Evolutionary conservation across 345 rosid genomes (phyloP).

Genomic region (Cochlearia excelsa): DNA sequence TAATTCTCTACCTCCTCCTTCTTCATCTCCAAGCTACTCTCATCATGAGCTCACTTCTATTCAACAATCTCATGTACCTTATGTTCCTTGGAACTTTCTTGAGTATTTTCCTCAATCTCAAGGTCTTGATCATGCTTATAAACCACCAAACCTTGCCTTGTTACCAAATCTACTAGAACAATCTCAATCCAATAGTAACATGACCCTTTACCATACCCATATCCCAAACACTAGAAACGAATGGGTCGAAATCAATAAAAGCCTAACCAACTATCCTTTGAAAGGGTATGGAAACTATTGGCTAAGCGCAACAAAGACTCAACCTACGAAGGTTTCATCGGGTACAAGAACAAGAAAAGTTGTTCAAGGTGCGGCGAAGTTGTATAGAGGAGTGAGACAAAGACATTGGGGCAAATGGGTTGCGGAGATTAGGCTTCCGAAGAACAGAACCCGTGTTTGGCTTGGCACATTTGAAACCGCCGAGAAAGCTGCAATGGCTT

Average conservation of each 20-base stretch:
- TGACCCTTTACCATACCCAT: conserved; percentile 31
- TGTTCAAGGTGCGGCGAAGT: conserved; percentile 47
- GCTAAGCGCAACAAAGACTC: conserved; percentile 62
- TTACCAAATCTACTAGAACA: conserved; percentile 42
- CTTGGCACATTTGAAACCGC: conserved; percentile 91
- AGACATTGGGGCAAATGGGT: conserved; percentile 99
- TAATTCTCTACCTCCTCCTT: conserved; percentile 1
- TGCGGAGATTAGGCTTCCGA: conserved; percentile 89
- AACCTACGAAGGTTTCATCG: conserved; percentile 51
- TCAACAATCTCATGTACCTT: conserved; percentile 26
- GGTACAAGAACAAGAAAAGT: conserved; percentile 34
- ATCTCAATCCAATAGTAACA: conserved; percentile 25
- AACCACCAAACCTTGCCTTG: conserved; percentile 55
- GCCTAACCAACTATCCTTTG: conserved; percentile 32
- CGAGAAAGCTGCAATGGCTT: conserved; percentile 89
- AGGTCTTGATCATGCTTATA: conserved; percentile 32
- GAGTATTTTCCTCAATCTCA: conserved; percentile 30
- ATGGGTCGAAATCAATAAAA: conserved; percentile 49
- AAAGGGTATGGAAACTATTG: conserved; percentile 51
- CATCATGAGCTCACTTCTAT: conserved; percentile 23
- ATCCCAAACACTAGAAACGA: conserved; percentile 36
- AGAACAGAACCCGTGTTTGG: conserved; percentile 96
- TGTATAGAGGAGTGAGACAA: conserved; percentile 89
- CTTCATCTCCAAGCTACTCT: conserved; percentile 23
- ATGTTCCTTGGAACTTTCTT: conserved; percentile 36